These are phyloP conservation scores for Chenopodium formosanum DNA, from an alignment of 148 eudicot genomes.

Conservation along the genomic window DNA sequence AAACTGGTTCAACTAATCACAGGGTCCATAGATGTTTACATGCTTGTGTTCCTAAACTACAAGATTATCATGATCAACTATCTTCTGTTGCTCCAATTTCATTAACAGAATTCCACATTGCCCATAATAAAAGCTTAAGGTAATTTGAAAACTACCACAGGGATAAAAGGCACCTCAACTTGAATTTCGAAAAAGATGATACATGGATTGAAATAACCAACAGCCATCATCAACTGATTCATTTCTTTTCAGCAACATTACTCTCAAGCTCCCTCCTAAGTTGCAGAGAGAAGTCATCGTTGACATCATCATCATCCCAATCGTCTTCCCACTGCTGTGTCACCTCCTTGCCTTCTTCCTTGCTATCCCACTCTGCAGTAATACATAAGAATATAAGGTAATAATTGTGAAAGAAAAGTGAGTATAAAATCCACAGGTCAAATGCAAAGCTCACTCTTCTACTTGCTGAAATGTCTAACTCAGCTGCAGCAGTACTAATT, in stretches of 20 bases:
- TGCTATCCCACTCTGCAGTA: conserved; percentile 69
- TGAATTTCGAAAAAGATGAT: neutral
- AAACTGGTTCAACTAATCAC: neutral
- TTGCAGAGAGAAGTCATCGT: conserved; percentile 81
- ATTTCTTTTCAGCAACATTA: conserved; percentile 50
- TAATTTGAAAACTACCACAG: neutral
- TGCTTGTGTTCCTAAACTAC: neutral
- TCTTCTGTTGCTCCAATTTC: neutral
- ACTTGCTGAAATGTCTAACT: neutral
- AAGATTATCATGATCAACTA: neutral
- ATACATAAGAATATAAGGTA: neutral
- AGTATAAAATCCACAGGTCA: neutral
- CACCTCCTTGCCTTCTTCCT: conserved; percentile 79
- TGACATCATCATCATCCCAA: conserved; percentile 93
- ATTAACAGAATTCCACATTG: neutral
- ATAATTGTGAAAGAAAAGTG: neutral
- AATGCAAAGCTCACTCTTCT: neutral
- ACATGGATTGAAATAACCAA: neutral
- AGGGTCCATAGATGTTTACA: neutral
- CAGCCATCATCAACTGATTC: conserved; percentile 19
- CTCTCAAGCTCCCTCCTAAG: conserved; percentile 71
- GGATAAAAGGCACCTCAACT: conserved; percentile 8
- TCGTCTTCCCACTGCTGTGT: conserved; percentile 91
- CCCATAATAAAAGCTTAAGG: neutral
- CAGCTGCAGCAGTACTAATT: neutral